A percentile compares a stretch with the other conserved stretches of the same genome.
These are phyloP conservation scores for Eimeria maxima DNA, from an alignment of 169 alveolate genomes.

Conservation along the genomic window DNA sequence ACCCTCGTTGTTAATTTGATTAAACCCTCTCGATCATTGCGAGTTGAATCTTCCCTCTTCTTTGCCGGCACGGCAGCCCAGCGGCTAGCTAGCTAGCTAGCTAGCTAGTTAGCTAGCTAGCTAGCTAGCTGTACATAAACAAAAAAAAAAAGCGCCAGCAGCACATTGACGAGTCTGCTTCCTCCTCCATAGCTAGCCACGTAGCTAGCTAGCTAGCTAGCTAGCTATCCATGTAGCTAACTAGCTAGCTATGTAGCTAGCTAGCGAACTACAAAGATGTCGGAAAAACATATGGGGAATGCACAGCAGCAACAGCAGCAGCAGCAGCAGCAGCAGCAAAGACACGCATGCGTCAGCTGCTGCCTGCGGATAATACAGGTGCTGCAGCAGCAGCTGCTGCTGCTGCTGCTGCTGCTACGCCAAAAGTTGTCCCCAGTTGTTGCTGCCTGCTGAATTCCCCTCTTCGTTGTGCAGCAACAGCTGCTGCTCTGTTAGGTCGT, in stretches of 20 bases:
- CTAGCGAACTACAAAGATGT: background rate
- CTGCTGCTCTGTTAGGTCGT: slow-evolving; percentile 15
- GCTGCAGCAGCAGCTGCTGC: slow-evolving; percentile 35
- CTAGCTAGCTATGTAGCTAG: too few relatives aligned
- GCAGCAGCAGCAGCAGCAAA: background rate
- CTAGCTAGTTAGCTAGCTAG: background rate
- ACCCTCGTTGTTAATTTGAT: too few relatives aligned
- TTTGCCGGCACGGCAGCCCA: background rate
- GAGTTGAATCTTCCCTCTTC: too few relatives aligned
- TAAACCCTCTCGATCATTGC: too few relatives aligned
- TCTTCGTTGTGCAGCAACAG: background rate
- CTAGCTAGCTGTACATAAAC: slow-evolving; percentile 35
- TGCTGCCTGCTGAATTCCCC: background rate
- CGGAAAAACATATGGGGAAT: background rate
- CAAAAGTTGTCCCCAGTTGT: background rate
- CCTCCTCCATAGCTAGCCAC: too few relatives aligned
- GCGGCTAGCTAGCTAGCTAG: slow-evolving; percentile 10
- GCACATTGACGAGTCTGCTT: too few relatives aligned
- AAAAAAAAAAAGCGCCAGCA: too few relatives aligned
- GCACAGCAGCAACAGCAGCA: too few relatives aligned
- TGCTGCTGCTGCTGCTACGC: background rate
- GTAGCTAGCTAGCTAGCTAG: too few relatives aligned
- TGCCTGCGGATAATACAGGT: too few relatives aligned
- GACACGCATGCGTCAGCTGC: background rate
- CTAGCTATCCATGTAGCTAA: too few relatives aligned